Percentiles rank a stretch among this genome's conserved stretches.
Conservation (phyloP, 306 rosid genomes). For the Trifolium pratense region DNA sequence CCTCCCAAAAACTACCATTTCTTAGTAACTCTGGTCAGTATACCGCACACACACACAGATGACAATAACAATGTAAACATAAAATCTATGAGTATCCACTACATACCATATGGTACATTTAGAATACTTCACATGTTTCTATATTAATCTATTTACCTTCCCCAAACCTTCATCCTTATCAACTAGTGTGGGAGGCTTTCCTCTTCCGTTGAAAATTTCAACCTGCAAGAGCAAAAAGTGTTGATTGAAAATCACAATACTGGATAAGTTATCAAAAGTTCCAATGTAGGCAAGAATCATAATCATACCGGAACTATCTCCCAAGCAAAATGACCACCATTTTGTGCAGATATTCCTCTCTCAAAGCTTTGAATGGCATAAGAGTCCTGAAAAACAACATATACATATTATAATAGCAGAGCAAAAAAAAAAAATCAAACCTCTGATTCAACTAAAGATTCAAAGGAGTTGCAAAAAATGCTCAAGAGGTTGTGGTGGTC, state of each 20-base stretch:
- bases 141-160: conserved; percentile 59
- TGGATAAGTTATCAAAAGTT: conserved; percentile 6
- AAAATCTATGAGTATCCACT: conserved; percentile 25
- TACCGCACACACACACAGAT: not conserved
- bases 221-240: conserved; percentile 60
- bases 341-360: conserved; percentile 83
- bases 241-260: conserved; percentile 37
- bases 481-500: not conserved
- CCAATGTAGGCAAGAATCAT: conserved; percentile 26
- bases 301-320: conserved; percentile 84
- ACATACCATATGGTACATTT: conserved; percentile 13
- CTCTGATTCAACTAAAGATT: conserved; percentile 33
- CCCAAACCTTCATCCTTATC: conserved; percentile 87
- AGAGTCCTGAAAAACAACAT: conserved; percentile 63
- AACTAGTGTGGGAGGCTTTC: conserved; percentile 65
- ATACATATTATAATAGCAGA: not conserved
- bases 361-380: conserved; percentile 82
- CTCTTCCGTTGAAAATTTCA: conserved; percentile 68
- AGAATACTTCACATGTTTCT: conserved; percentile 22
- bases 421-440: conserved; percentile 29
- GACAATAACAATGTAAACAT: conserved; percentile 1
- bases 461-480: conserved; percentile 19
- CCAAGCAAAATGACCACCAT: conserved; percentile 75
- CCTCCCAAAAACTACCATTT: conserved; percentile 21
- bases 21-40: conserved; percentile 5